Conservation (phyloP, 306 rosid species). For the Cyamopsis tetragonoloba region DNA sequence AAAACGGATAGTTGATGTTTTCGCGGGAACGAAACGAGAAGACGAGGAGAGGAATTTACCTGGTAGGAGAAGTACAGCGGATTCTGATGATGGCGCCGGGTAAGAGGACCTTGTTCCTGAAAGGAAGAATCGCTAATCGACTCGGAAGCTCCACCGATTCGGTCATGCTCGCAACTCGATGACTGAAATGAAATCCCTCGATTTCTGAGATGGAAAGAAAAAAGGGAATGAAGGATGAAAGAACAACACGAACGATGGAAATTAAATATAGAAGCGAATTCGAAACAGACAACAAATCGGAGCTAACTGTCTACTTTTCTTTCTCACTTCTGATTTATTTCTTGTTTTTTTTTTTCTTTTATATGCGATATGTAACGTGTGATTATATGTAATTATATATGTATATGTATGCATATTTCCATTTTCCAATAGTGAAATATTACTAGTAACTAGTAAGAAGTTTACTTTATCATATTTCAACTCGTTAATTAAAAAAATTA, state of each 20-base stretch:
- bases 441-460: too few species aligned
- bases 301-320: slow-evolving; percentile 24
- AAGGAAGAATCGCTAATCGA: slow-evolving; percentile 97
- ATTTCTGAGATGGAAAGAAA: neutral
- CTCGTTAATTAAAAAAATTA: too few species aligned
- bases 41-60: slow-evolving; percentile 38
- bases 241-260: neutral
- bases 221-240: neutral
- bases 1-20: neutral
- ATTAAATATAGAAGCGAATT: neutral
- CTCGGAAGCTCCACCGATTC: slow-evolving; percentile 93
- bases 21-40: neutral
- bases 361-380: too few species aligned
- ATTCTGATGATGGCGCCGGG: slow-evolving; percentile 98
- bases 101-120: slow-evolving; percentile 90
- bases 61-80: slow-evolving; percentile 97
- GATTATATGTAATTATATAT: too few species aligned
- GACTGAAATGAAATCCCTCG: neutral
- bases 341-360: too few species aligned
- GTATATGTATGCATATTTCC: too few species aligned
- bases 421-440: too few species aligned
- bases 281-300: neutral
- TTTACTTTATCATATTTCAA: too few species aligned
- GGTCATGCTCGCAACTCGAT: slow-evolving; percentile 52
- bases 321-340: slow-evolving; percentile 2